Evolutionary conservation across 148 eudicot species (phyloP).

Genomic region (Fagopyrum homotropicum): DNA sequence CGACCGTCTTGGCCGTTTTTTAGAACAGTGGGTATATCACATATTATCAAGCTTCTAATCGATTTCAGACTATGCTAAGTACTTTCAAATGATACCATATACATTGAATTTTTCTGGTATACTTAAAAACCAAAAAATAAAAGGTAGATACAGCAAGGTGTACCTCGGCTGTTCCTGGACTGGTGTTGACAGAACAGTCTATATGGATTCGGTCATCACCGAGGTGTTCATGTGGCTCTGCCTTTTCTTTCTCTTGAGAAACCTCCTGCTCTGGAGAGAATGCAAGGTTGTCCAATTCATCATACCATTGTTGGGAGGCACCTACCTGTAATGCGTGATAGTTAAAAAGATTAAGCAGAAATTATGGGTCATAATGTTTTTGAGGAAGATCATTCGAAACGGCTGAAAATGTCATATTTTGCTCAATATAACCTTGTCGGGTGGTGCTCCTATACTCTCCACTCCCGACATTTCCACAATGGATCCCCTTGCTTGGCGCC

Average conservation of each 20-base stretch:
- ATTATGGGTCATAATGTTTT: not conserved
- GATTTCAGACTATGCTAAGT: not conserved
- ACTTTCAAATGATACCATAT: not conserved
- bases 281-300: constrained; percentile 68
- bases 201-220: constrained; percentile 53
- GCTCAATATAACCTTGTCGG: constrained; percentile 44
- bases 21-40: too few relatives aligned
- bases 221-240: constrained; percentile 20
- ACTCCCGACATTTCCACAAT: constrained; percentile 54
- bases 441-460: constrained; percentile 33
- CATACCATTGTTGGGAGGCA: constrained; percentile 80
- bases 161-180: constrained; percentile 98
- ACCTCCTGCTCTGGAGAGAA: constrained; percentile 31
- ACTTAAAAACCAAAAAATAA: not conserved
- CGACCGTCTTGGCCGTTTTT: too few relatives aligned
- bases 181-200: constrained; percentile 61
- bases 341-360: not conserved
- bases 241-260: constrained; percentile 29
- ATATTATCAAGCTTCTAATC: not conserved
- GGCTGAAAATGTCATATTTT: not conserved
- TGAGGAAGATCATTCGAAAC: not conserved
- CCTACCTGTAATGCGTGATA: constrained; percentile 52
- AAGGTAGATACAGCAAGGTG: not conserved
- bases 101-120: not conserved
- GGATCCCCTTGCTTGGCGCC: constrained; percentile 89